A percentile compares a stretch with the other conserved stretches of the same genome.
Conservation (phyloP, 345 rosid genomes). For the Bruguiera sexangula region DNA sequence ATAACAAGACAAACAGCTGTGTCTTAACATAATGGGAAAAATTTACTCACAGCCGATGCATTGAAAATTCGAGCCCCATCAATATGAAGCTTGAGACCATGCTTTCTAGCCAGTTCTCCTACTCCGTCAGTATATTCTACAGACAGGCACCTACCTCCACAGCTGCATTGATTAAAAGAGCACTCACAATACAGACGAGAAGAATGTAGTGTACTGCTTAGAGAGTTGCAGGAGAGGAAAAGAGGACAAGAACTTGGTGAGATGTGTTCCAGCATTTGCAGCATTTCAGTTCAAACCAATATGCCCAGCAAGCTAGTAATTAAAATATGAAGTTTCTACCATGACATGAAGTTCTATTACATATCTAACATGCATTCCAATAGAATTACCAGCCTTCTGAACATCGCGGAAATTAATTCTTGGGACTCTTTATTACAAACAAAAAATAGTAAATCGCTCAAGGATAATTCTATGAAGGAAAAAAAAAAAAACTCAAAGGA, state of each 20-base stretch:
- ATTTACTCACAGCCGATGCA: conserved; percentile 71
- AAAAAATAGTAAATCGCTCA: no score
- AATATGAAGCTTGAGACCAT: conserved; percentile 87
- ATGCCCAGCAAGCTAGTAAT: no score
- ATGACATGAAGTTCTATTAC: no score
- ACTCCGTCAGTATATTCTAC: conserved; percentile 65
- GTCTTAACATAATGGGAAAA: neutral
- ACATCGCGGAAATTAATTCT: no score
- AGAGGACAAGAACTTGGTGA: neutral
- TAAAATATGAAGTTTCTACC: no score
- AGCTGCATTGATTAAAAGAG: conserved; percentile 41
- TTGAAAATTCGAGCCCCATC: conserved; percentile 97
- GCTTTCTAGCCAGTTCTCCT: conserved; percentile 74
- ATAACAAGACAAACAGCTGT: neutral
- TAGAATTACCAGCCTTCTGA: no score
- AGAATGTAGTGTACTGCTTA: neutral
- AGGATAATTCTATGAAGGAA: no score
- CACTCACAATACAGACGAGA: neutral
- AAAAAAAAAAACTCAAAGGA: no score
- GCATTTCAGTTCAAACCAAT: no score
- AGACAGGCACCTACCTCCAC: conserved; percentile 80
- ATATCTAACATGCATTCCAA: no score
- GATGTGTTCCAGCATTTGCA: no score
- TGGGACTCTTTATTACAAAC: no score
- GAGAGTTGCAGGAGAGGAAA: neutral